Base-by-base conservation (phyloP, 2,329 filamentous ascomycete species). In the Fonsecaea erecta region DNA sequence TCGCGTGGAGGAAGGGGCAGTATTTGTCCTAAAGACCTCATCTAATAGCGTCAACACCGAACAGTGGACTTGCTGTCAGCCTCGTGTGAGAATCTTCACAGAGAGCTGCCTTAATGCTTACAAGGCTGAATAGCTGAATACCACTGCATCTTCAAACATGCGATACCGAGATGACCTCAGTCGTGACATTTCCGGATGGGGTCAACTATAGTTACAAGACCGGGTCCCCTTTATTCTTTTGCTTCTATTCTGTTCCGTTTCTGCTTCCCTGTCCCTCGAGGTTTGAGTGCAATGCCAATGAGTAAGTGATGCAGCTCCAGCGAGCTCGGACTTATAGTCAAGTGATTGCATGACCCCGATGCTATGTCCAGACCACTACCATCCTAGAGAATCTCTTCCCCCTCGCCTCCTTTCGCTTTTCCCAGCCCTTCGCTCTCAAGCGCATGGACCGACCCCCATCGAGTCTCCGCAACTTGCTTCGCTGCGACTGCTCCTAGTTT, bases 91-190 rank as follows among this genome's bases (percentile, higher is more conserved):
- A 24, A 48, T 24, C 21, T 48, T 48, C 43, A 48, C 43, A 48
- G 43, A 48, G 43, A 32, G 57, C 57, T 52, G 28, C 37, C 37
- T 60, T 60, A 51, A 24, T 48, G 46, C 46, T 30, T 16, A 32
- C 37, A 35, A 18, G 57, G 57, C 57, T 52, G 34, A 37, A 52
- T 60, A 60, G 57, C 57, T 60, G 57, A 60, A 60, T 60, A 60
- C 46, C 43, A 51, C 32, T 52, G 57, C 57, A 60, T 60, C 43
- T 34, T 52, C 43, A 52, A 35, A 51, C 24, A 11, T 54, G 14
- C 12, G 11, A 11, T 5, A 18, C 12, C 34, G 35, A 37, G 34
- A 28, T 35, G 9, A 18, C 11, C 30, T 35, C 34, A n/a, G 30
- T 30, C 18, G 32, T 32, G 18, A 30, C n/a, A 28, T 52, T 26